Evolutionary conservation across 73 alveolate genomes (phyloP).

Genomic region (Uronychia setigera): DNA sequence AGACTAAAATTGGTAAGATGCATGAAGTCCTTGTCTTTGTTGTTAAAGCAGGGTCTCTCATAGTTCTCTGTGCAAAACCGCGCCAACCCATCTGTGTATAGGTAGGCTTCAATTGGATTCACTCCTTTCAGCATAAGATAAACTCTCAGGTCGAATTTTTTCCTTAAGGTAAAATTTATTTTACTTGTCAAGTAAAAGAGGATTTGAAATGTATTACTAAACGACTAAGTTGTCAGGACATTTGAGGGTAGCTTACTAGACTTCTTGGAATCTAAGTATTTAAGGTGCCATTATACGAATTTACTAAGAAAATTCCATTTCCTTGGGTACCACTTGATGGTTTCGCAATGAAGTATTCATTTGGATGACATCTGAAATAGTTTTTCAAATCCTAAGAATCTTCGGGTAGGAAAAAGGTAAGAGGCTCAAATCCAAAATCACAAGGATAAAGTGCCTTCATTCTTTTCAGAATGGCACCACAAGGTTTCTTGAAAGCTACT

Average conservation of each 20-base stretch:
- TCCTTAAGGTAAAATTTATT: background rate
- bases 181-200: conserved; percentile 83
- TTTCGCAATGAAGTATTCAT: conserved; percentile 50
- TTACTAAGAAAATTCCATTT: conserved; percentile 67
- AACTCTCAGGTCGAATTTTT: conserved; percentile 89
- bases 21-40: conserved; percentile 55
- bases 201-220: conserved; percentile 83
- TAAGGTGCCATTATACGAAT: conserved; percentile 30
- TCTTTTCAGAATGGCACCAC: background rate
- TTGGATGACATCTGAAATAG: background rate
- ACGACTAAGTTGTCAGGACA: conserved; percentile 60
- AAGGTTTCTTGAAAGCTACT: background rate
- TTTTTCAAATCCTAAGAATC: background rate
- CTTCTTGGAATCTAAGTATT: background rate
- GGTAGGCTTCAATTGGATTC: conserved; percentile 83
- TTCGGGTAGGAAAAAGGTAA: background rate
- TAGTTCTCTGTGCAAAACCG: conserved; percentile 90
- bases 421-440: background rate
- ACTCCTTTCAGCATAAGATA: conserved; percentile 93
- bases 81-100: conserved; percentile 90
- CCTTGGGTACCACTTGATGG: conserved; percentile 82
- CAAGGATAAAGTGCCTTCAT: background rate
- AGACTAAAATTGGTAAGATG: conserved; percentile 88
- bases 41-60: conserved; percentile 74
- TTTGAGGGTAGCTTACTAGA: background rate